Percentiles rank a stretch among this genome's conserved stretches.
These are phyloP conservation scores for Thoreauomyces humboldtii DNA, from an alignment of 192 early-diverging fungal species.

Conservation along the genomic window DNA sequence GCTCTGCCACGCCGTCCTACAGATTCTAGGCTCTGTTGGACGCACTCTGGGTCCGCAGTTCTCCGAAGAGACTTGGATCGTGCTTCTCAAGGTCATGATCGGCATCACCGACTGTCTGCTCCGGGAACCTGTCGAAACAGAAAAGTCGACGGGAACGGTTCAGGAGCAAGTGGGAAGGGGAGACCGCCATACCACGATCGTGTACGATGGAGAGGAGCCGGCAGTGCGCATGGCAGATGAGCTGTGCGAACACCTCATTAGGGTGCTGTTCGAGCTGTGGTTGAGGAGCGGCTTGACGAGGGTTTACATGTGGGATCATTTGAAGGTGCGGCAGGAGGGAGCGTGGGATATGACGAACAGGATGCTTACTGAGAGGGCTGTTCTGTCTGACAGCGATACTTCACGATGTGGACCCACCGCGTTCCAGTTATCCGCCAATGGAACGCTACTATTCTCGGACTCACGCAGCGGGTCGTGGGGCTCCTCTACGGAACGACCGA, in stretches of 20 bases:
- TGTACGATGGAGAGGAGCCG: slow-evolving; percentile 27
- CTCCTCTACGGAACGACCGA: slow-evolving; percentile 66
- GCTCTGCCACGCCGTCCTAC: slow-evolving; percentile 70
- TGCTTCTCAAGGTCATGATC: slow-evolving; percentile 75
- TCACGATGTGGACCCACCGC: slow-evolving; percentile 69
- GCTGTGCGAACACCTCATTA: slow-evolving; percentile 68
- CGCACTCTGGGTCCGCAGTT: slow-evolving; percentile 58
- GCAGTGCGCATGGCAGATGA: slow-evolving; percentile 67
- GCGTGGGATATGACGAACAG: neutral
- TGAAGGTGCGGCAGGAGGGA: slow-evolving; percentile 43
- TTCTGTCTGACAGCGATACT: slow-evolving; percentile 25
- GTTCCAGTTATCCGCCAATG: slow-evolving; percentile 71
- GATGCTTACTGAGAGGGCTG: too few species aligned
- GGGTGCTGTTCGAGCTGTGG: slow-evolving; percentile 77
- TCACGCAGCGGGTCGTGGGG: slow-evolving; percentile 67
- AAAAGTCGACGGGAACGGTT: neutral
- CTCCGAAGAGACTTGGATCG: slow-evolving; percentile 74
- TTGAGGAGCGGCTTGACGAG: slow-evolving; percentile 61
- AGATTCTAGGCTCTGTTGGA: slow-evolving; percentile 59
- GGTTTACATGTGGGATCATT: slow-evolving; percentile 76
- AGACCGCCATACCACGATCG: neutral
- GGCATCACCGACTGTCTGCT: slow-evolving; percentile 75
- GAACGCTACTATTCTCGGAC: slow-evolving; percentile 64
- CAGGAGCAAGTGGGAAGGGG: neutral
- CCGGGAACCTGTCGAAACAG: slow-evolving; percentile 44